Conservation (phyloP, 2,329 filamentous ascomycete species). For the Cytospora paraplurivora region DNA sequence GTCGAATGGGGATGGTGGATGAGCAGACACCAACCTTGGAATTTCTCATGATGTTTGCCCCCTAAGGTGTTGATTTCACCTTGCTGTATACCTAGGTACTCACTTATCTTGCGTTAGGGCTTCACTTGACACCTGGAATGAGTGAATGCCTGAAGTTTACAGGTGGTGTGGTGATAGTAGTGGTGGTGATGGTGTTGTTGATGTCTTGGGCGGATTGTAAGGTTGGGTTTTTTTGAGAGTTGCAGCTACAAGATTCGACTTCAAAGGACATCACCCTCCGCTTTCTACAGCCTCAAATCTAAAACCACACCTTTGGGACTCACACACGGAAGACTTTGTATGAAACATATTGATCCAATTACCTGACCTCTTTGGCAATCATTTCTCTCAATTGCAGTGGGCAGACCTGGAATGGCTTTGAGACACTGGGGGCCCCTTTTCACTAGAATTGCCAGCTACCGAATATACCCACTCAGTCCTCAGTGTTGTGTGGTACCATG, state of each 20-base stretch:
- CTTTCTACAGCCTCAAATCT: not conserved
- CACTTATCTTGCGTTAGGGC: not conserved
- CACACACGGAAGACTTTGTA: not conserved
- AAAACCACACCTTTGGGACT: not conserved
- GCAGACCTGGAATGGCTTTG: too few relatives aligned
- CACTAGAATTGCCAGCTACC: not conserved
- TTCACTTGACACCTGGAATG: conserved; percentile 3
- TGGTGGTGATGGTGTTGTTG: not conserved
- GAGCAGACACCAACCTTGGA: conserved; percentile 16
- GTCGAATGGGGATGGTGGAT: not conserved
- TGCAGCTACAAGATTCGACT: not conserved
- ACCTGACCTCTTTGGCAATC: not conserved
- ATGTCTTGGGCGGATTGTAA: not conserved
- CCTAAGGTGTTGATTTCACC: not conserved
- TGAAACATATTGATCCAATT: not conserved
- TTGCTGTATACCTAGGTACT: not conserved
- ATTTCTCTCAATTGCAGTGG: not conserved
- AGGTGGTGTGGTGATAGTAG: conserved; percentile 6
- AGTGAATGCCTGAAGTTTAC: conserved; percentile 1
- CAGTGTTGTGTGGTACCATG: not conserved
- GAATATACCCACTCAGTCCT: too few relatives aligned
- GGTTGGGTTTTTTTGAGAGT: conserved; percentile 15
- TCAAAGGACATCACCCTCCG: not conserved
- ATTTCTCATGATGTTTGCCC: conserved; percentile 19
- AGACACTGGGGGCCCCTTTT: not conserved